Percentiles rank a stretch among this genome's conserved stretches.
Conservation (phyloP, 2,329 filamentous ascomycete genomes). For the Penicillium vulpinum region DNA sequence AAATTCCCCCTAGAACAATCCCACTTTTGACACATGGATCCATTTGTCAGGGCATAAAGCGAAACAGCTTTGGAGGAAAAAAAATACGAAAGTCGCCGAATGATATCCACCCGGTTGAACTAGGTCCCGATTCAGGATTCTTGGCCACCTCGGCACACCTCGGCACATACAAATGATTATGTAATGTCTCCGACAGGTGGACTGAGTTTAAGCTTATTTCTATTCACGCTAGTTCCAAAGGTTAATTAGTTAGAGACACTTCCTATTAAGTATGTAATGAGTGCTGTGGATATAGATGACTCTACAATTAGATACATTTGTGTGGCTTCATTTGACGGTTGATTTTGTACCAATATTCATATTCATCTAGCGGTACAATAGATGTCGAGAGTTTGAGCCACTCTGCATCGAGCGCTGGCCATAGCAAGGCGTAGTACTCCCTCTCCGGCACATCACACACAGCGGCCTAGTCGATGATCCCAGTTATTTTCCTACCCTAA, state of each 20-base stretch:
- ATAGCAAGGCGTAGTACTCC: not conserved
- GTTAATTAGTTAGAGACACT: too few relatives aligned
- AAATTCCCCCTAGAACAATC: not conserved
- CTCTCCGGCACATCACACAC: not conserved
- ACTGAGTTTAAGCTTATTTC: not conserved
- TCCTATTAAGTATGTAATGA: not conserved
- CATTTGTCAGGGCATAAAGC: not conserved
- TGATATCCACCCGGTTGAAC: slow-evolving; percentile 1
- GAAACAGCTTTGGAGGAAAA: not conserved
- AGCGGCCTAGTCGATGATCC: not conserved
- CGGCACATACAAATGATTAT: not conserved
- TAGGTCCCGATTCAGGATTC: not conserved
- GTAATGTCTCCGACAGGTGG: not conserved
- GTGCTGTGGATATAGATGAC: not conserved
- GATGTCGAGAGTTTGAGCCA: not conserved
- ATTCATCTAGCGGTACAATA: not conserved
- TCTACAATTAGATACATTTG: not conserved
- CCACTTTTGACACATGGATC: not conserved
- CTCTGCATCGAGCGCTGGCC: not conserved
- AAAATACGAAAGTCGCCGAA: not conserved
- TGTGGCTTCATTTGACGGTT: not conserved
- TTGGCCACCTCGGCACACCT: not conserved
- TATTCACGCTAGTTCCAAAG: not conserved
- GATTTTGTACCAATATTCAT: not conserved
- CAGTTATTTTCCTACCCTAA: not conserved